These are phyloP conservation scores for Myxozyma neglecta DNA, from an alignment of 805 yeast species.

Conservation along the genomic window DNA sequence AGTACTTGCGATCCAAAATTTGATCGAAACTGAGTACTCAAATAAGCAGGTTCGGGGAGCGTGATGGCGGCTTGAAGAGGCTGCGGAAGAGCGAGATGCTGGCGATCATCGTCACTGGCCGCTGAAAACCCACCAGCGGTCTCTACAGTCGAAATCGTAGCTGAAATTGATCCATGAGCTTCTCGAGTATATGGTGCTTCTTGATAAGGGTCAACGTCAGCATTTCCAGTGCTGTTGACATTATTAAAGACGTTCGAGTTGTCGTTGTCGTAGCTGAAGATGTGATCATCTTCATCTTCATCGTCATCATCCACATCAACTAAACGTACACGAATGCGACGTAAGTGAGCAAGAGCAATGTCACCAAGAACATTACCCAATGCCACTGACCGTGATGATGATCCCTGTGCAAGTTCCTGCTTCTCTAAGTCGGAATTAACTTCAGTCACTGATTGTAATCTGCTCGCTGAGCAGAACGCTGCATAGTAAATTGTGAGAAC, in stretches of 20 bases:
- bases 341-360: conserved; percentile 15
- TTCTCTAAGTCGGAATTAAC: not conserved
- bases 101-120: not conserved
- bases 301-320: not conserved
- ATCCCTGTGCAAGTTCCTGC: not conserved
- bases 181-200: not conserved
- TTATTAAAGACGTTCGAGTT: not conserved
- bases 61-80: not conserved
- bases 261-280: not conserved
- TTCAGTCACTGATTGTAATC: not conserved
- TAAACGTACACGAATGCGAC: conserved; percentile 4
- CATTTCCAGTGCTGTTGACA: not conserved
- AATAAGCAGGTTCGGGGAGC: not conserved
- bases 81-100: not conserved
- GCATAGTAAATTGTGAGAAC: not conserved
- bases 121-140: not conserved
- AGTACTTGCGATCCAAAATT: not conserved
- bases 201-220: not conserved
- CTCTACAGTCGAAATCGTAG: not conserved
- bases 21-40: not conserved
- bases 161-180: not conserved
- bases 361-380: not conserved
- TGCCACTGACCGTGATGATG: not conserved
- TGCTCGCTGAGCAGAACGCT: not conserved
- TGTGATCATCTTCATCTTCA: not conserved